Evolutionary conservation across 2,329 filamentous ascomycete genomes (phyloP).

Genomic region (Sarocladiaceae sp.): DNA sequence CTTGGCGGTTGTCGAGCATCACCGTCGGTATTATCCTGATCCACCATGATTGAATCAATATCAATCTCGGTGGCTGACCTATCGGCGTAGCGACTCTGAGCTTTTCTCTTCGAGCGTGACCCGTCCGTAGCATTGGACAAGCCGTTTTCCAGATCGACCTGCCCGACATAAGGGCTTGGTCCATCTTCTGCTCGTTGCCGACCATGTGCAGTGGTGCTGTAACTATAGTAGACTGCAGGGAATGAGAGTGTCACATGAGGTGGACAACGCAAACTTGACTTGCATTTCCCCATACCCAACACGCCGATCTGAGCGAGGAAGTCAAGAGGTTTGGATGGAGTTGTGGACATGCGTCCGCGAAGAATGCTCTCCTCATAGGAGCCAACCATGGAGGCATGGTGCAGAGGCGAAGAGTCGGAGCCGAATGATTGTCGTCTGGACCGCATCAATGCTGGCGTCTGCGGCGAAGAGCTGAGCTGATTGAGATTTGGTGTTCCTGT

Average conservation of each 20-base stretch:
- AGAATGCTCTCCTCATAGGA: constrained; percentile 97
- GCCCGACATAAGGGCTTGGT: constrained; percentile 91
- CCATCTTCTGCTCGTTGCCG: constrained; percentile 68
- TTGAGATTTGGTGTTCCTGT: constrained; percentile 46
- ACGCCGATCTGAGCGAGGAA: constrained; percentile 96
- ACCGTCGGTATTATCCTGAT: constrained; percentile 12
- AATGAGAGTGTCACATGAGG: constrained; percentile 87
- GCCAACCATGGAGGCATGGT: constrained; percentile 92
- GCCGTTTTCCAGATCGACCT: constrained; percentile 83
- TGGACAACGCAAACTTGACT: constrained; percentile 75
- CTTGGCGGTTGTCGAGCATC: constrained; percentile 21
- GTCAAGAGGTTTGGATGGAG: constrained; percentile 82
- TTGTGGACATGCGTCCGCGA: constrained; percentile 92
- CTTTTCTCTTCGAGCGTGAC: constrained; percentile 40
- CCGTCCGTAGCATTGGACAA: constrained; percentile 49
- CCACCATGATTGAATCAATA: constrained; percentile 16
- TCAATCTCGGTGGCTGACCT: constrained; percentile 23
- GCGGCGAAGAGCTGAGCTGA: constrained; percentile 34
- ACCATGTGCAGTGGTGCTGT: constrained; percentile 60
- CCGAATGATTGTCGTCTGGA: constrained; percentile 64
- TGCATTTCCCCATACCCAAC: constrained; percentile 82
- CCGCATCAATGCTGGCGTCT: constrained; percentile 43
- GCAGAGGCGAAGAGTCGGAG: constrained; percentile 69
- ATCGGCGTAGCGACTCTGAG: constrained; percentile 37
- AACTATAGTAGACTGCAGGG: constrained; percentile 94